Evolutionary conservation across 2,329 filamentous ascomycete genomes (phyloP), one percentile per base, ranked within the genome.

Genomic region (Cytospora schulzeri): DNA sequence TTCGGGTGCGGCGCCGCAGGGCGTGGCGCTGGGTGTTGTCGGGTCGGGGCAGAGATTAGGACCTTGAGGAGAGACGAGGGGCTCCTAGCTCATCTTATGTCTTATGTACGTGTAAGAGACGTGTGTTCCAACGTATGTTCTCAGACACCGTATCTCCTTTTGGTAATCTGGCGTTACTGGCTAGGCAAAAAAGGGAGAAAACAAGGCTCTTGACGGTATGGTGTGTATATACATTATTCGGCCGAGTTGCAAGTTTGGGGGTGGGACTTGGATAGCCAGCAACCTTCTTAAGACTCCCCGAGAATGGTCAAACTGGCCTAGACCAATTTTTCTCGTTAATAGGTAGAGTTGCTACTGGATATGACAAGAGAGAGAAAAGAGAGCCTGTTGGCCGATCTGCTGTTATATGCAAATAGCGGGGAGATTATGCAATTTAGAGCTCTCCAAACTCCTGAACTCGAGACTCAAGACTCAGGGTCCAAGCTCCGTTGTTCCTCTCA

Each of bases 11-110:
- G 75, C 83, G 19, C 80, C 83, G 1, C 81, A 90, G 70, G 87
- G 87, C 62, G 84, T 91, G 65, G 80, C 83, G 1, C 80, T 90
- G 70, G 87, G 87, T 62, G 84, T 90, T 64, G 80, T 91, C 53
- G 87, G 85, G 22, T 83, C 81, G 57, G 84, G 83, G 28, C 90
- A 92, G 74, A 83, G 91, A 68, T 78, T 93, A 52, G 90, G 91
- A 1, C 84, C 90, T 58, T 93, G 77, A 50, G 52, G 15, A 14
- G 26, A 24, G 29, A 41, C 55, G 63, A 48, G 52, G 17, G 4
- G 19, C 3, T 24, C n/a, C 9, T 19, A 48, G 17, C 26, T 29
- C 54, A 50, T 14, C 55, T n/a, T 29, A 57, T 69, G 64, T 66
- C 29, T 9, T 7, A 17, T 41, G 66, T 57, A 68, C 67, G 66